Evolutionary conservation across 805 yeast species (phyloP).

Genomic region (Nakazawaea peltata): DNA sequence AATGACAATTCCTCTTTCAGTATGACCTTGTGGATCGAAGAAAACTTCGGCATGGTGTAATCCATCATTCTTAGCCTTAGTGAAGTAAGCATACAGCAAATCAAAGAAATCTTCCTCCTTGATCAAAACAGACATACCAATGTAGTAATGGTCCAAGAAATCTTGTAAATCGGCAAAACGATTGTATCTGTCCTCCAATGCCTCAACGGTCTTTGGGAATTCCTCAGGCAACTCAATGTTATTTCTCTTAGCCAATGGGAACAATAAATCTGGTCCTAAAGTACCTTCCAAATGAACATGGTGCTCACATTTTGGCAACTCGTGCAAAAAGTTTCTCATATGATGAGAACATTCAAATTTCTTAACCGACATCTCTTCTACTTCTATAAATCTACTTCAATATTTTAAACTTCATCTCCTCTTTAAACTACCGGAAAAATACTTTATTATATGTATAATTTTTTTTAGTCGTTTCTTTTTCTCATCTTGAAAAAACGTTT

Average conservation of each 20-base stretch:
- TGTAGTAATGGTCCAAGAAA: conserved; percentile 70
- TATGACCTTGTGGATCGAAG: conserved; percentile 82
- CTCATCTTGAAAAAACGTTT: neutral
- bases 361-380: neutral
- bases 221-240: conserved; percentile 47
- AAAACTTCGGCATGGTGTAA: conserved; percentile 67
- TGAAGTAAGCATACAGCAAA: conserved; percentile 68
- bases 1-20: conserved; percentile 54
- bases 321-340: conserved; percentile 47
- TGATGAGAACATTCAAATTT: conserved; percentile 24
- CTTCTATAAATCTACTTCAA: neutral
- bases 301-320: conserved; percentile 82
- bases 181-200: conserved; percentile 48
- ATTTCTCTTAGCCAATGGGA: conserved; percentile 63
- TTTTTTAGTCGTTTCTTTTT: too few relatives aligned
- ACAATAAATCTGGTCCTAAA: conserved; percentile 64
- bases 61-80: conserved; percentile 50
- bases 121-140: conserved; percentile 72
- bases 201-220: conserved; percentile 56
- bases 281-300: conserved; percentile 84
- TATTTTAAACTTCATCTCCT: neutral
- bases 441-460: neutral
- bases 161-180: conserved; percentile 66
- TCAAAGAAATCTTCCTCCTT: conserved; percentile 68
- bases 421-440: neutral